Evolutionary conservation across 1,284 basidiomycete genomes (phyloP), one percentile per base, ranked within the genome.

Genomic region (Ganoderma lingzhi): DNA sequence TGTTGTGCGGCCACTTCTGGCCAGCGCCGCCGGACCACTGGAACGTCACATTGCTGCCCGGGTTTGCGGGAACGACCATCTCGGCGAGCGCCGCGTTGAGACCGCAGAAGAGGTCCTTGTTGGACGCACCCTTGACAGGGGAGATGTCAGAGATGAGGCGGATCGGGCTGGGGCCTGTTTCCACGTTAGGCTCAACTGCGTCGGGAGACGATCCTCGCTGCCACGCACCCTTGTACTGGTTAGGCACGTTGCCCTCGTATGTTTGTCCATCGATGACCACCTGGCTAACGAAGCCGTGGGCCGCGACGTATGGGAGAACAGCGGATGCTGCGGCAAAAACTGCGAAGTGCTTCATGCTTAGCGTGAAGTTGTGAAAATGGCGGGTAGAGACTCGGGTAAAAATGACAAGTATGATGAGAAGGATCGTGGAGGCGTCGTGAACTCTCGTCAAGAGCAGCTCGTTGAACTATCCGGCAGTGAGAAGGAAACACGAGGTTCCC

Each of bases 1-100:
- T 88, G 68, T 91, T 84, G 75, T 94, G 92, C 2, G 89, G 88
- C 92, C 91, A 93, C 89, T 84, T 79, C 65, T 80, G 62, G 41
- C 62, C 81, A 8, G 81, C 81, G 1, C 85, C 87, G 51, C 83
- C 87, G 42, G 78, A 80, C 92, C 92, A 94, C 69, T 83, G 80
- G 74, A 94, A 87, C 3, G 82, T 80, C 23, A 94, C 66, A 0
- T 75, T 76, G 77, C 88, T 89, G 10, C 93, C 92, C 0, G 93
- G 88, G 64, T 88, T 90, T 14, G 88, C 91, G 62, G 84, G 75
- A 1, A 85, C 90, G 55, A 89, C 83, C 59, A 87, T 78, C 5
- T 83, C 73, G 1, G 89, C 91, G 1, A 82, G 79, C 66, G 84
- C 78, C 3, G 90, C 87, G 35, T 82, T 79, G n/a, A 83, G 79